phyloP scores from a whole-genome alignment of 108 stramenopile species.

The Cyclotella baltica region DNA sequence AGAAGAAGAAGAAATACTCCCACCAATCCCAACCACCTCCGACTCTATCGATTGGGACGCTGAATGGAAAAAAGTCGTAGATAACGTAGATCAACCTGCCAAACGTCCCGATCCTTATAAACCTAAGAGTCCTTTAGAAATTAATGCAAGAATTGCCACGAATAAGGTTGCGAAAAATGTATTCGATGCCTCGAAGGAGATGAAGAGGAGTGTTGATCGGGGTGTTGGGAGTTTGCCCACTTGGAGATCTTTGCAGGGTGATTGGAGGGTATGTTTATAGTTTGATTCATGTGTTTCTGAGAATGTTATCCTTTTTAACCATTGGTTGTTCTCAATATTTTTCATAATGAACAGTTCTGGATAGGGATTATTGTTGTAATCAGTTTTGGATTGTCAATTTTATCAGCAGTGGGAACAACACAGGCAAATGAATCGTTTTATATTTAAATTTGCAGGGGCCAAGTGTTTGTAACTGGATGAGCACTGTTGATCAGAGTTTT shows the following conservation, averaged over 20 bases:
- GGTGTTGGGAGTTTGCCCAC: constrained; percentile 26
- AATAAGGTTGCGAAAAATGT: constrained; percentile 54
- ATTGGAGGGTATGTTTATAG: constrained; percentile 27
- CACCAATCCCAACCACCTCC: no score
- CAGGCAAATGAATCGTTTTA: constrained; percentile 46
- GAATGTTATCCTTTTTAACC: background rate
- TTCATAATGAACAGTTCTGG: constrained; percentile 28
- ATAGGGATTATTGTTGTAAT: constrained; percentile 45
- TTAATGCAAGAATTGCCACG: constrained; percentile 38
- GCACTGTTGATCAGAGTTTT: no score
- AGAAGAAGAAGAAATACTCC: no score
- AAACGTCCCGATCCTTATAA: constrained; percentile 23
- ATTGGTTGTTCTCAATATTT: background rate
- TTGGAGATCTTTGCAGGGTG: constrained; percentile 43
- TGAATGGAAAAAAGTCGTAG: constrained; percentile 53
- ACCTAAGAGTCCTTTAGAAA: constrained; percentile 41
- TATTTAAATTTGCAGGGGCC: constrained; percentile 9
- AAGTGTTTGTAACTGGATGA: no score
- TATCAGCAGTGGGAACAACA: constrained; percentile 24
- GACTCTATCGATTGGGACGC: constrained; percentile 51
- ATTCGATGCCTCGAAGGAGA: constrained; percentile 43
- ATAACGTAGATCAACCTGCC: constrained; percentile 39
- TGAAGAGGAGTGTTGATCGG: constrained; percentile 32
- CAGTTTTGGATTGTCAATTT: constrained; percentile 44
- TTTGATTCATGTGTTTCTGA: background rate